Evolutionary conservation across 768 basidiomycete species (phyloP), one percentile per base, ranked within the genome.

Genomic region (Cantharellus anzutake): DNA sequence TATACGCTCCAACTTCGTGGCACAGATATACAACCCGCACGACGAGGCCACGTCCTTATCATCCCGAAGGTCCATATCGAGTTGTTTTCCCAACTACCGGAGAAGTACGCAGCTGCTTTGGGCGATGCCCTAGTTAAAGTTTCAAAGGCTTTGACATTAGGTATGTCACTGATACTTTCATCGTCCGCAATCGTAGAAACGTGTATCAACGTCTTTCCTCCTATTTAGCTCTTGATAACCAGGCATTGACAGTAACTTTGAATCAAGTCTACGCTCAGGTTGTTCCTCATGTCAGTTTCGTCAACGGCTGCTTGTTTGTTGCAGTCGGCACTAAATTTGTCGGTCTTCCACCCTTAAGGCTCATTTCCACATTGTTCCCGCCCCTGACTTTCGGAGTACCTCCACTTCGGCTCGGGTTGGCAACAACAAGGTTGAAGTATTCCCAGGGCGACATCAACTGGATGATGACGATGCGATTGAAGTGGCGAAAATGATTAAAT

Each of bases 221-320:
- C 29, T 7, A 7, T 55, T 37, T 37, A 55, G 52, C 11, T 55
- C 52, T 55, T 14, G 52, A 37, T 7, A 55, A 55, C 35, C 11
- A 11, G 52, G 52, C 11, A 14, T 37, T 55, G 7, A 55, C 52
- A 7, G 35, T 55, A 7, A 55, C 1, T 55, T 37, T 55, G 7
- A 55, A 55, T 55, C 52, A 55, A 37, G 52, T 55, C 7, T 55
- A 55, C 35, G 52, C 52, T 37, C 52, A 55, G 38, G 35, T 55
- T 11, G 35, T 55, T 11, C 52, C 52, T 7, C 52, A 55, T 37
- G 52, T 55, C 14, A 11, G 52, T 55, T 14, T 7, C 35, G 1
- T 7, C 7, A 37, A 11, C 35, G 1, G 20, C 20, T 29, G 1
- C 20, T 29, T 29, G 20, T 29, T 29, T 29, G 20, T 29, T 29